Conservation (phyloP, 148 eudicot genomes). For the Heliamphora exappendiculata region DNA sequence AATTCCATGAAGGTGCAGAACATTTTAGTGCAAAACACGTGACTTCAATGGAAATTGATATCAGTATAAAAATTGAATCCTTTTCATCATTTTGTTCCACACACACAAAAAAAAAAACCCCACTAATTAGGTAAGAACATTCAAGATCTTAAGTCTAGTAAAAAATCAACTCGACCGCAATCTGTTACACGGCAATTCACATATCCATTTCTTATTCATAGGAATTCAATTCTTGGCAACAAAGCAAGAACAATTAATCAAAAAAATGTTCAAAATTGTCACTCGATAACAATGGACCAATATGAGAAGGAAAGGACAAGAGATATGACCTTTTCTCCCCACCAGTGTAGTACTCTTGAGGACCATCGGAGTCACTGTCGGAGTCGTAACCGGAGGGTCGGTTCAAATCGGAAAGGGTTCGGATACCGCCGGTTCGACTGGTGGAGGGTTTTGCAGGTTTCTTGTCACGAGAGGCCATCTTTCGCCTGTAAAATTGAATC, state of each 20-base stretch:
- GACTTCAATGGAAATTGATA: too few relatives aligned
- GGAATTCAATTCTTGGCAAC: not conserved
- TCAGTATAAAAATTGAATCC: too few relatives aligned
- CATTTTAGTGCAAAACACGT: not conserved
- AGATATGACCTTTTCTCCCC: slow-evolving; percentile 73
- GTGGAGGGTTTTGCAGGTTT: slow-evolving; percentile 57
- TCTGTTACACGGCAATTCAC: not conserved
- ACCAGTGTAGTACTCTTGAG: slow-evolving; percentile 85
- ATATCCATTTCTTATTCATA: not conserved
- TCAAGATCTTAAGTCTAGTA: too few relatives aligned
- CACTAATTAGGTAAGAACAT: too few relatives aligned
- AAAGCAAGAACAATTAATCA: not conserved
- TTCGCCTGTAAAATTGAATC: not conserved
- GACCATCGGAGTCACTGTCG: slow-evolving; percentile 72
- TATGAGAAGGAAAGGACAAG: not conserved
- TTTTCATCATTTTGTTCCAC: too few relatives aligned
- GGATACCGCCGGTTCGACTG: slow-evolving; percentile 62
- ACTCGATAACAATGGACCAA: not conserved
- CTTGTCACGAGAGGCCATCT: slow-evolving; percentile 78
- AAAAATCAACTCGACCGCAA: not conserved
- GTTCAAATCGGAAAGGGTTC: slow-evolving; percentile 82
- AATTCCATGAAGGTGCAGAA: not conserved
- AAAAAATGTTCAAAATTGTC: not conserved
- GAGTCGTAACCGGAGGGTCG: slow-evolving; percentile 71
- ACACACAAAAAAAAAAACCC: too few relatives aligned